These are phyloP conservation scores for Porcisia deanei DNA, from an alignment of 208 protist species.

Conservation along the genomic window DNA sequence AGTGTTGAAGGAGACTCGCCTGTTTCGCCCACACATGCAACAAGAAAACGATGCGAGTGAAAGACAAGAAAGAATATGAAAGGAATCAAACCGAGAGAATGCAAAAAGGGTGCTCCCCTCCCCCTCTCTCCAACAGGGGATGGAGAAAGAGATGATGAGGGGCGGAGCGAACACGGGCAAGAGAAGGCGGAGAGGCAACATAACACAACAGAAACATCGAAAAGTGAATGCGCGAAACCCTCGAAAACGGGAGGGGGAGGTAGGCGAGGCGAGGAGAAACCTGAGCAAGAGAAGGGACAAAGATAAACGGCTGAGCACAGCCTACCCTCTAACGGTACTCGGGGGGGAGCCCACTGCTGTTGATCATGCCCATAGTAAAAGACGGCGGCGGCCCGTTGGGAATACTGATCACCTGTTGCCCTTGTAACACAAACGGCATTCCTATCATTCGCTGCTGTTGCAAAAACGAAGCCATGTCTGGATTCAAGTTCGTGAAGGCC, in stretches of 20 bases:
- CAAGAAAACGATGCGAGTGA: background rate
- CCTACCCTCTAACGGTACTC: constrained; percentile 31
- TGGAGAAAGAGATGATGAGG: background rate
- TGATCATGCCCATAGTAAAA: constrained; percentile 57
- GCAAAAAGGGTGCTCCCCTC: background rate
- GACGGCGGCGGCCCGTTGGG: constrained; percentile 43
- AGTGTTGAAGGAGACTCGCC: background rate
- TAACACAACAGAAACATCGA: background rate
- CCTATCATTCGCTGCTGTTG: constrained; percentile 61
- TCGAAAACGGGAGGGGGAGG: background rate
- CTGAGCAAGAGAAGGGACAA: constrained; percentile 1
- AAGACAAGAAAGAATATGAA: constrained; percentile 1
- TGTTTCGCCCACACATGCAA: background rate
- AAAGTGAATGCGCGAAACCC: background rate
- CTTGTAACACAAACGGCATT: constrained; percentile 71
- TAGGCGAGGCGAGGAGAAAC: background rate
- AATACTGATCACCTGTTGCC: constrained; percentile 68
- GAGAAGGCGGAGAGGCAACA: background rate
- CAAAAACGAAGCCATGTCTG: constrained; percentile 56
- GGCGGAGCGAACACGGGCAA: background rate
- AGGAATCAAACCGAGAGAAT: background rate
- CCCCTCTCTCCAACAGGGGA: background rate
- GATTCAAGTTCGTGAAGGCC: constrained; percentile 53
- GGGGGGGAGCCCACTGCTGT: constrained; percentile 20
- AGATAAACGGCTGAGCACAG: background rate